Evolutionary conservation across 1,284 basidiomycete genomes (phyloP), one percentile per base, ranked within the genome.

Genomic region (Trichosporon sp.): DNA sequence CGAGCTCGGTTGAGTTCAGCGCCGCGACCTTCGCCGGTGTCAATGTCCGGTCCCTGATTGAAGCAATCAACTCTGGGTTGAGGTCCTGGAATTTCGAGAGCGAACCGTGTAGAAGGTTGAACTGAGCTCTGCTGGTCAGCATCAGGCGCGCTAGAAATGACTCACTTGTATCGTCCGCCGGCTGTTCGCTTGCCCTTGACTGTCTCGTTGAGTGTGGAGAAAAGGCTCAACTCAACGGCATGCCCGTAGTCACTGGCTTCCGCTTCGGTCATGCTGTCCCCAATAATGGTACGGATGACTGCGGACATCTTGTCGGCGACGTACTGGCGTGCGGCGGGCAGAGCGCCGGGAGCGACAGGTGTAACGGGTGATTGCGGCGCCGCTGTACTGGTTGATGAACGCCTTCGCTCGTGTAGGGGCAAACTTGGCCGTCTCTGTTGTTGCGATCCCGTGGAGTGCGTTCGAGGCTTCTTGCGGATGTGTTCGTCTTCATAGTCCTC

Each of bases 161-260:
- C 76, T 71, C 70, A 77, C 75, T 79, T 79, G 68, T 79, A 79
- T 27, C 71, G 64, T 0, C 58, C 68, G 3, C 73, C 76, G 5
- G 73, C 73, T 16, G 65, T 65, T 21, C 73, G 74, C 61, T 79
- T 79, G 13, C 73, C 74, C 34, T 65, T 69, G 13, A 70, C 59
- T 0, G 65, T 60, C 44, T 78, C 78, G 59, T 74, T 75, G 67
- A 76, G 73, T 13, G 64, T 59, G 7, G 60, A 56, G 58, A 71
- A 79, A 37, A 79, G 58, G 2, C 65, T 67, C 2, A 62, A 62
- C 65, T 79, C 78, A 1, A 77, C 61, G 19, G 74, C 70, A 4
- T 31, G 49, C 1, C 66, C 72, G 57, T 72, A 77, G 13, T 65
- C 62, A 1, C 64, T 68, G 19, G 69, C 64, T 13, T 59, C 65